Percentiles rank a stretch among this genome's conserved stretches.
These are phyloP conservation scores for Solanum megistacrolobum DNA, from an alignment of 257 asterid genomes.

Conservation along the genomic window DNA sequence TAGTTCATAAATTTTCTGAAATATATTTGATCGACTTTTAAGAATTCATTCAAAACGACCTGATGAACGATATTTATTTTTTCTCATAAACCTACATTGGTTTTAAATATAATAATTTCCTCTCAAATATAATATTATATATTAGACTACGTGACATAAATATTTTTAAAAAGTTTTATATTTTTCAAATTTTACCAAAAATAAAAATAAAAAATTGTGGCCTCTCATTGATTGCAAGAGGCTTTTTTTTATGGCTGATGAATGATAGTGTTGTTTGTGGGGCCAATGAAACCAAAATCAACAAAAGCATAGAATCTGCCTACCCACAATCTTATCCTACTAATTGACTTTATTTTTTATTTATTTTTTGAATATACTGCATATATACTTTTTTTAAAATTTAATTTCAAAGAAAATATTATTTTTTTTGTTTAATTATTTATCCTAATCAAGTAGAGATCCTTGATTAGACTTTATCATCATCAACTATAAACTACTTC, in stretches of 20 bases:
- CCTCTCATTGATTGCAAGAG: background rate
- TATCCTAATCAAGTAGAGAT: background rate
- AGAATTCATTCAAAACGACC: no score
- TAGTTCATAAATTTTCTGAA: no score
- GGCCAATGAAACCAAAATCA: background rate
- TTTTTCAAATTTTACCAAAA: background rate
- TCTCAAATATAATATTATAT: no score
- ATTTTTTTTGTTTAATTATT: no score
- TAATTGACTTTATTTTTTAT: background rate
- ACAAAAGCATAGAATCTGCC: background rate
- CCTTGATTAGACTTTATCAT: background rate
- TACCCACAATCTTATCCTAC: background rate
- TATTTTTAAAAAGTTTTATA: background rate
- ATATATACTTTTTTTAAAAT: background rate
- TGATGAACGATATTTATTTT: no score
- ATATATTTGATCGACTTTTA: no score
- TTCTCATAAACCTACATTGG: fast-evolving
- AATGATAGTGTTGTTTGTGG: background rate
- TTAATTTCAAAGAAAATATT: background rate
- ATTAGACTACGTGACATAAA: background rate
- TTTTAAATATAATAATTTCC: no score
- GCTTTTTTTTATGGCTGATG: background rate
- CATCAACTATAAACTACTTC: background rate
- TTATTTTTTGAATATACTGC: background rate
- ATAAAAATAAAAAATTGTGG: background rate